These are phyloP conservation scores for Trifolium subterraneum DNA, from an alignment of 306 rosid genomes.

Conservation along the genomic window DNA sequence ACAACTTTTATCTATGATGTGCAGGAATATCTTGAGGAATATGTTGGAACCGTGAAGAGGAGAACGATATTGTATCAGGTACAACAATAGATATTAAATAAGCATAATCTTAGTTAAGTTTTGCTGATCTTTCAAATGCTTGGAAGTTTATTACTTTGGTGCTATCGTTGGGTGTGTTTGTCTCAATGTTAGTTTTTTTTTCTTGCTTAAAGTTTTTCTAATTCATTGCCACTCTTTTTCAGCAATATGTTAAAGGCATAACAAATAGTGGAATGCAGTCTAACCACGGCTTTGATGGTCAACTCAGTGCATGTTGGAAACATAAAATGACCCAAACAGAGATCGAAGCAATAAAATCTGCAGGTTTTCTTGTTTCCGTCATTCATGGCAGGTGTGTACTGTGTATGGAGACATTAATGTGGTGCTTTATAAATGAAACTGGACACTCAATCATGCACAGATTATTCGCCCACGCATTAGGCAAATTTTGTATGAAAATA, in stretches of 20 bases:
- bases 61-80: conserved; percentile 79
- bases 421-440: conserved; percentile 16
- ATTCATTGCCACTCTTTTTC: conserved; percentile 45
- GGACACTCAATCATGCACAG: conserved; percentile 1
- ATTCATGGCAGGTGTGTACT: conserved; percentile 85
- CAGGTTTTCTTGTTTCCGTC: conserved; percentile 82
- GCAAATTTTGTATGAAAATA: conserved; percentile 35
- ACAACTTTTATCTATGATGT: conserved; percentile 18
- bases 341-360: conserved; percentile 69
- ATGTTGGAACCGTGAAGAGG: conserved; percentile 71
- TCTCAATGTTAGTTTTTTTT: background rate
- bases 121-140: conserved; percentile 18
- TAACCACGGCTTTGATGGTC: conserved; percentile 83
- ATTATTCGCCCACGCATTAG: conserved; percentile 16
- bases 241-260: conserved; percentile 90
- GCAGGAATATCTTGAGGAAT: conserved; percentile 97
- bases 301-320: conserved; percentile 89
- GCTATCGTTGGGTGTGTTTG: conserved; percentile 11
- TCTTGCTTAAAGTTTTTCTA: conserved; percentile 29
- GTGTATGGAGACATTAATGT: conserved; percentile 15
- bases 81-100: conserved; percentile 37
- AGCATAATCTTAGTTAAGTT: conserved; percentile 13
- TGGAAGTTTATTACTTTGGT: conserved; percentile 22
- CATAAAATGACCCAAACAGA: conserved; percentile 78
- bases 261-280: conserved; percentile 89